phyloP scores from a whole-genome alignment of 495 filamentous ascomycete species.

The Talaromyces adpressus region DNA sequence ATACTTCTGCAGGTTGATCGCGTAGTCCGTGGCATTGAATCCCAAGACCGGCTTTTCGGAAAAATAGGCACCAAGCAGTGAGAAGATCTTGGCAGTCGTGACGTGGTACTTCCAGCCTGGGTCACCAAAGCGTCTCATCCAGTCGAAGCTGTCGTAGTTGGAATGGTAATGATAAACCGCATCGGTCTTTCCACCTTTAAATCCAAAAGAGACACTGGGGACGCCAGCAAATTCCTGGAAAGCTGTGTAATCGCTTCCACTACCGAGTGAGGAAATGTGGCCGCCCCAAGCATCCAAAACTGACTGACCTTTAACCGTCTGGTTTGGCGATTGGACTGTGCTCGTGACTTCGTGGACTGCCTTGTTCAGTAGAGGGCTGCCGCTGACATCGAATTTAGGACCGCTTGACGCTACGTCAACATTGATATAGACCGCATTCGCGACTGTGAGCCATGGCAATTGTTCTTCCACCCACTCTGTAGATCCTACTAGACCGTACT shows the following conservation, averaged over 20 bases:
- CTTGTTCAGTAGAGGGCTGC: slow-evolving; percentile 71
- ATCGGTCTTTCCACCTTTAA: slow-evolving; percentile 29
- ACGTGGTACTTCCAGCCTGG: slow-evolving; percentile 54
- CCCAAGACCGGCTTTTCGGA: slow-evolving; percentile 40
- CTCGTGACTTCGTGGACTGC: slow-evolving; percentile 63
- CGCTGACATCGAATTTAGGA: slow-evolving; percentile 35
- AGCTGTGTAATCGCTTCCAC: slow-evolving; percentile 67
- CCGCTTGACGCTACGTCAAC: slow-evolving; percentile 59
- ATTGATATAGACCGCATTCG: slow-evolving; percentile 70
- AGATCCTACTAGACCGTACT: slow-evolving; percentile 63
- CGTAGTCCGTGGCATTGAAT: slow-evolving; percentile 43
- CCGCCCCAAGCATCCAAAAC: slow-evolving; percentile 55
- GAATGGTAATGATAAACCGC: slow-evolving; percentile 72
- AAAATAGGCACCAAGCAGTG: slow-evolving; percentile 37
- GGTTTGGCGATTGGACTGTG: slow-evolving; percentile 72
- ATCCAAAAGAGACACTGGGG: slow-evolving; percentile 56
- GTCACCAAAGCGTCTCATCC: slow-evolving; percentile 69
- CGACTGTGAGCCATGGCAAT: slow-evolving; percentile 69
- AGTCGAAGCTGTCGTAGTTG: slow-evolving; percentile 69
- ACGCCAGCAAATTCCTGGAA: slow-evolving; percentile 71
- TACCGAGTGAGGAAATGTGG: slow-evolving; percentile 59
- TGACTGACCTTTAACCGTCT: slow-evolving; percentile 56
- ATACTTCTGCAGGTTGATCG: slow-evolving; percentile 36
- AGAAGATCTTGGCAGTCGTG: slow-evolving; percentile 52
- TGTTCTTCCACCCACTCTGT: slow-evolving; percentile 79